Conservation (phyloP, 2,329 filamentous ascomycete species). For the Alternaria consortialis region DNA sequence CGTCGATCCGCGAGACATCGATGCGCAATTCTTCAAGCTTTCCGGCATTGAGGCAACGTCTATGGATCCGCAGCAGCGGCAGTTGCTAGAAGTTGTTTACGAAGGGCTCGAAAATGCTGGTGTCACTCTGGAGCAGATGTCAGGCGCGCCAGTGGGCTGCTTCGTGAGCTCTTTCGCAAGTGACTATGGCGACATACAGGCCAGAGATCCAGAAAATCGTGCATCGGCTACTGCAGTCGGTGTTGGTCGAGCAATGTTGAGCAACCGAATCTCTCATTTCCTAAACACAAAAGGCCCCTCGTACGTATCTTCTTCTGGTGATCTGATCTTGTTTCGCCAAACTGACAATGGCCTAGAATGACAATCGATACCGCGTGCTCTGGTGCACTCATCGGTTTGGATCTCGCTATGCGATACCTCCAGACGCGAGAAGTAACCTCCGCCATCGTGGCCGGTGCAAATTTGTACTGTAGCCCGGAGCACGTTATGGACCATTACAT, state of each 20-base stretch:
- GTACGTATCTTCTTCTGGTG: too few relatives aligned
- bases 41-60: conserved; percentile 14
- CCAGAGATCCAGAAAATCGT: conserved; percentile 5
- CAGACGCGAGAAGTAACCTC: not conserved
- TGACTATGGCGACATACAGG: not conserved
- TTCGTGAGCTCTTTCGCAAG: conserved; percentile 12
- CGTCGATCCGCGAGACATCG: conserved; percentile 20
- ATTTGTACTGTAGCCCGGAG: conserved; percentile 20
- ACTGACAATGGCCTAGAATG: conserved; percentile 12
- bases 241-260: conserved; percentile 16
- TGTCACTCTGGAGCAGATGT: not conserved
- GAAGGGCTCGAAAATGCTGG: conserved; percentile 27
- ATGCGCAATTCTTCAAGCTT: conserved; percentile 28
- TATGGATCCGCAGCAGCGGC: conserved; percentile 33
- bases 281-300: conserved; percentile 32
- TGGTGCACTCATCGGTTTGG: conserved; percentile 27
- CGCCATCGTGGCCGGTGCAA: conserved; percentile 23
- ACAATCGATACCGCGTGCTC: conserved; percentile 42
- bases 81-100: conserved; percentile 28
- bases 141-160: conserved; percentile 8
- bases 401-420: conserved; percentile 38
- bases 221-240: not conserved
- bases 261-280: conserved; percentile 30
- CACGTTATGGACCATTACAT: not conserved
- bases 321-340: too few relatives aligned